Base-by-base conservation (phyloP, 2,329 filamentous ascomycete genomes). In the Ilyonectria sp. region DNA sequence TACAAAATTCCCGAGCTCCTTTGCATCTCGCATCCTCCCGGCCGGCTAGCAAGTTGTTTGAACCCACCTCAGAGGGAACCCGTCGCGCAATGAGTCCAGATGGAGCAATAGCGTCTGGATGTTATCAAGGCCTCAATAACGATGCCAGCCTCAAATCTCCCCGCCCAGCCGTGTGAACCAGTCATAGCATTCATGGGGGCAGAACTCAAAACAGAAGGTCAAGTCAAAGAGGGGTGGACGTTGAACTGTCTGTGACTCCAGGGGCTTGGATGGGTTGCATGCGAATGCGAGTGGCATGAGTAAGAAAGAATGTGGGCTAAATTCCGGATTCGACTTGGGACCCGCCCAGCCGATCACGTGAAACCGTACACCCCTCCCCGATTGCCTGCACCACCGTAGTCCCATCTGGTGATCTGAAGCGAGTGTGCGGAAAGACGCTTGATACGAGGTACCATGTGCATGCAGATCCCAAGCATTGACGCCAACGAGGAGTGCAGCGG, bases 1-100 rank as follows among this genome's bases (percentile, higher is more conserved):
- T 33, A 26, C 40, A 67, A 67, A 60, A 55, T 60, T 49, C 50
- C 54, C 60, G 55, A 67, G 65, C 64, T 63, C 50, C 19, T 37
- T 15, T 13, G 17, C 57, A 29, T 56, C 40, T 35, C 53, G 19
- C 26, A 13, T 35, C 7, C 26, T 37, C 15, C 49, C 21, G 43
- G 17, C 43, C 49, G 44, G 62, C 61, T 37, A 37, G 44, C 26
- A 59, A 50, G 35, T 43, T 49, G 49, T 19, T 47, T 33, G 23
- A 43, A 33, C 33, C 49, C 40, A 40, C 49, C 29, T 37, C 50
- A 52, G 56, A 60, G 40, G 40, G 50, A 46, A 23, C 49, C 37
- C 58, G 19, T 47, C 59, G 59, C 59, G 19, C 60, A 58, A 58
- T 52, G 47, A 26, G 35, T 62, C 59, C 59, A 1, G 17, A 50